phyloP scores from a whole-genome alignment of 371 early-diverging fungal genomes.

The Phascolomyces articulosus region DNA sequence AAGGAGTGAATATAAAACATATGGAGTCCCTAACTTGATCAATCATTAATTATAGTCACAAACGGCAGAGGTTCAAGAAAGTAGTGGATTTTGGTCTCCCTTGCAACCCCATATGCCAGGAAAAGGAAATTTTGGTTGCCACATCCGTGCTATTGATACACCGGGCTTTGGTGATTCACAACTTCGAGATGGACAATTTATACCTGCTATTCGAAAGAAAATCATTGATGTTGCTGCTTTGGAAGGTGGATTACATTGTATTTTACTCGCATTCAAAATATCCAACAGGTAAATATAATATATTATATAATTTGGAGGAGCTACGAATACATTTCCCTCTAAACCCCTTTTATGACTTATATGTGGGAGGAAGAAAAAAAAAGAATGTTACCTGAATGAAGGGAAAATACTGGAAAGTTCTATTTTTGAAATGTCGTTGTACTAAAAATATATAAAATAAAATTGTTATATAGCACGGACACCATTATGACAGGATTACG shows the following conservation, averaged over 20 bases:
- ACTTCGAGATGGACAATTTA: conserved; percentile 32
- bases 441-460: too few species aligned
- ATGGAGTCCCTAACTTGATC: too few species aligned
- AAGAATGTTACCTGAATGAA: too few species aligned
- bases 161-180: conserved; percentile 51
- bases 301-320: too few species aligned
- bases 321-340: too few species aligned
- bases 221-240: conserved; percentile 19
- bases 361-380: too few species aligned
- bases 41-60: conserved; percentile 31
- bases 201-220: conserved; percentile 26
- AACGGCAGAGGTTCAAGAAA: conserved; percentile 34
- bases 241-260: conserved; percentile 19
- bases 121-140: conserved; percentile 36
- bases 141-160: conserved; percentile 37
- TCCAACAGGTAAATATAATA: conserved; percentile 22
- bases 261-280: conserved; percentile 16
- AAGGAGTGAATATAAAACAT: not conserved
- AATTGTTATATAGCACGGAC: conserved; percentile 34
- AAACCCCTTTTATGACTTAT: too few species aligned
- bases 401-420: too few species aligned
- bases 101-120: conserved; percentile 33
- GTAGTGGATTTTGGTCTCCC: conserved; percentile 44
- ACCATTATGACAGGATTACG: conserved; percentile 32
- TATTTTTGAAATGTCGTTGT: too few species aligned